Evolutionary conservation across 2,329 filamentous ascomycete species (phyloP).

Genomic region (Monosporascus sp.): DNA sequence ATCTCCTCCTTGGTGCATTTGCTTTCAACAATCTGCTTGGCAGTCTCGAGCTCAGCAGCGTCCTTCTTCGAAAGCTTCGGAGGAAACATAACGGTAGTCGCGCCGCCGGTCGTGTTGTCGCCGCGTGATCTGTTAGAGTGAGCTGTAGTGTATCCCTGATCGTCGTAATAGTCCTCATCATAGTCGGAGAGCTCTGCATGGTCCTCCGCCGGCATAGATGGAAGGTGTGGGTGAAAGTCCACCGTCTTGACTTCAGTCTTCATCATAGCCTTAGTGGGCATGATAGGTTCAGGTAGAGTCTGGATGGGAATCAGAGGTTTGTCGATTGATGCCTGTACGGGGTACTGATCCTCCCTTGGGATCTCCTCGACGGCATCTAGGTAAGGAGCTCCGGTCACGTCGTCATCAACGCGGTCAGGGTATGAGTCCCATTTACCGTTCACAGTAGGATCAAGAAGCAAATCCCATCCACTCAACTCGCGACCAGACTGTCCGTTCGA

Average conservation of each 20-base stretch:
- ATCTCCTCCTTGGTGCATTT: constrained; percentile 66
- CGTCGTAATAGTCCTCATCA: constrained; percentile 57
- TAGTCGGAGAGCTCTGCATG: constrained; percentile 45
- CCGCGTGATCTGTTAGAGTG: constrained; percentile 72
- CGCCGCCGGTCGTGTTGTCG: constrained; percentile 47
- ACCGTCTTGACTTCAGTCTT: constrained; percentile 3
- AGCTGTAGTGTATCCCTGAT: constrained; percentile 71
- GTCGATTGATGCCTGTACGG: background rate
- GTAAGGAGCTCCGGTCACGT: constrained; percentile 36
- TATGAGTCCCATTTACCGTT: constrained; percentile 1
- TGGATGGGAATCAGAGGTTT: constrained; percentile 5
- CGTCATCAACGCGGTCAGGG: constrained; percentile 21
- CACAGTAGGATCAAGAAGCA: background rate
- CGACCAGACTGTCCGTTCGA: constrained; percentile 1
- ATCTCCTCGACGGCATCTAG: constrained; percentile 41
- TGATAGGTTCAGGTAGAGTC: constrained; percentile 5
- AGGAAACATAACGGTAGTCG: constrained; percentile 55
- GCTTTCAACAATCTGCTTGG: constrained; percentile 59
- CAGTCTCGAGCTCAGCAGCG: constrained; percentile 64
- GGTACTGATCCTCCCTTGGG: constrained; percentile 15
- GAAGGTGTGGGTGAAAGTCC: constrained; percentile 1
- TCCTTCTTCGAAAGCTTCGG: constrained; percentile 66
- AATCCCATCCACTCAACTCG: constrained; percentile 11
- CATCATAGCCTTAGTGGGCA: background rate
- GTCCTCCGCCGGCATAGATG: constrained; percentile 31